Evolutionary conservation across 1,139 yeast species (phyloP), one percentile per base, ranked within the genome.

Genomic region (Geotrichum cucujoidarum): DNA sequence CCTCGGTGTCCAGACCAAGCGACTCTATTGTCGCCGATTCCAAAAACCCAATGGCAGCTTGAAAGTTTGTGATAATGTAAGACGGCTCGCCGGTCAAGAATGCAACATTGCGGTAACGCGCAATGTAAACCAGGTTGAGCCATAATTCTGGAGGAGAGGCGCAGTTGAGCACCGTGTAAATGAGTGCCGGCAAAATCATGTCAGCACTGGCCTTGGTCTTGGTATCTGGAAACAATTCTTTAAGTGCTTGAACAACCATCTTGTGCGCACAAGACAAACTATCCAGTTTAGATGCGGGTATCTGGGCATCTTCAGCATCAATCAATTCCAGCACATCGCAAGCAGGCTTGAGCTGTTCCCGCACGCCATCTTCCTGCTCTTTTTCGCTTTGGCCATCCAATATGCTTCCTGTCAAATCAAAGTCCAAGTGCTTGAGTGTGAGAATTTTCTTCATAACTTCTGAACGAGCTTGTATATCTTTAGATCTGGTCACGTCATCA

Each of bases 21-120:
- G 75, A 73, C 22, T 66, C 69, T 6, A 72, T 52, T 2, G 76
- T 70, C 3, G 75, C 69, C 16, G 74, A 68, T 39, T 75, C 75
- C n/a, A 78, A 56, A 53, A 78, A 79, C 18, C 74, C 73, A 17
- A 80, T 64, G 2, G 83, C 77, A 0, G 88, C 88, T 56, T 81
- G 86, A 43, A 78, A 65, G 58, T 81, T 81, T 1, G 87, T 81
- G 42, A 80, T 61, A 44, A 81, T 79, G 60, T 79, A 81, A 25
- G 77, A 62, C 24, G 77, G 69, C 53, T 78, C 80, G 24, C 82
- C 81, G 2, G 42, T 40, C 35, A 75, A 58, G 17, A 71, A 67
- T 22, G 64, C 60, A 32, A 69, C 67, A 51, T 79, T 77, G 44
- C 83, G 69, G 61, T 80, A 81, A 42, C 83, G 64, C 52, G 75